phyloP scores from a whole-genome alignment of 768 basidiomycete genomes.

The Hysterangium stoloniferum region DNA sequence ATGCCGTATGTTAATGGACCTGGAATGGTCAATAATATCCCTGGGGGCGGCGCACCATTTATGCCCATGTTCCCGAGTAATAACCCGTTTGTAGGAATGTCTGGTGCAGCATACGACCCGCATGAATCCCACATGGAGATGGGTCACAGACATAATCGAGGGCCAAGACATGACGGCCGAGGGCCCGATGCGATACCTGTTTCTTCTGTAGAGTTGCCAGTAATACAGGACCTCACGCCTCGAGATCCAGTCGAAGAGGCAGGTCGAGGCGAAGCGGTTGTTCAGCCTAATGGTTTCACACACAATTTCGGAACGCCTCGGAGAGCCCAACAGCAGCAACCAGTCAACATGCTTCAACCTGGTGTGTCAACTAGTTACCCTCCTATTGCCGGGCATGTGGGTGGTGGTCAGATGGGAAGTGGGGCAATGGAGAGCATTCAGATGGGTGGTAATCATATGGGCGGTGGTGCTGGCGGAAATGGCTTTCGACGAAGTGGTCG shows the following conservation, averaged over 20 bases:
- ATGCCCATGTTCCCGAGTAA: slow-evolving; percentile 59
- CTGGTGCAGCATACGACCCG: slow-evolving; percentile 59
- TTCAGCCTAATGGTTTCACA: slow-evolving; percentile 9
- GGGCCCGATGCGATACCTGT: slow-evolving; percentile 31
- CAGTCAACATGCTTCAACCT: neutral
- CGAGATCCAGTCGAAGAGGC: slow-evolving; percentile 10
- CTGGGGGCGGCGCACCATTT: slow-evolving; percentile 45
- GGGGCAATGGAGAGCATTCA: neutral
- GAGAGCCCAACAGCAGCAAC: neutral
- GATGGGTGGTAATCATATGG: slow-evolving; percentile 19
- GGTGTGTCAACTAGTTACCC: neutral
- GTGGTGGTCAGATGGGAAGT: neutral
- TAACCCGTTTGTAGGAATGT: slow-evolving; percentile 44
- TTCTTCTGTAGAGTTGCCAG: slow-evolving; percentile 67
- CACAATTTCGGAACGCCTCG: slow-evolving; percentile 9
- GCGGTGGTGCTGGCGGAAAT: slow-evolving; percentile 16
- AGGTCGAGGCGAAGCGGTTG: neutral
- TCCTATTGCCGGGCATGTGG: neutral
- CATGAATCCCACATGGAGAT: slow-evolving; percentile 77
- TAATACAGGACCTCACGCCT: slow-evolving; percentile 79
- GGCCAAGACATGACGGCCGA: no score
- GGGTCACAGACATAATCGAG: slow-evolving; percentile 38
- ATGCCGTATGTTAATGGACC: slow-evolving; percentile 28
- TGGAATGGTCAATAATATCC: slow-evolving; percentile 21
- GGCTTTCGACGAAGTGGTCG: slow-evolving; percentile 25